Evolutionary conservation across 2,329 filamentous ascomycete genomes (phyloP).

Genomic region (Colletotrichum gloeosporioides): DNA sequence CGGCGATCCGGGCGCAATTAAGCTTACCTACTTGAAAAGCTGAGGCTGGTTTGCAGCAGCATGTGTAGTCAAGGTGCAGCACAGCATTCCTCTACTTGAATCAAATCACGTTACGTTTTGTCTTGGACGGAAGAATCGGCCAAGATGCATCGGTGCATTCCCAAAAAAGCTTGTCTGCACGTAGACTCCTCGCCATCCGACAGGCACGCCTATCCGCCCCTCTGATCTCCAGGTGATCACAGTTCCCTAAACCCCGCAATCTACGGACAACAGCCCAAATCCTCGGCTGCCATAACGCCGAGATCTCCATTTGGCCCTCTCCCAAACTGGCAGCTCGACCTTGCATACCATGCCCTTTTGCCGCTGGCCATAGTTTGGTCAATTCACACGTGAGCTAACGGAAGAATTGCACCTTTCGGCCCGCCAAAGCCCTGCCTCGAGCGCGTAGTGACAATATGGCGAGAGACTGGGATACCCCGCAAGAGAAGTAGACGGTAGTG

Average conservation of each 20-base stretch:
- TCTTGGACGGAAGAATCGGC: not conserved
- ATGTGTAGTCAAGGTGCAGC: not conserved
- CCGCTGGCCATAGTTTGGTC: not conserved
- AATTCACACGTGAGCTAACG: not conserved
- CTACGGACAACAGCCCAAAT: not conserved
- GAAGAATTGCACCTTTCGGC: not conserved
- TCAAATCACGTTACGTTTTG: not conserved
- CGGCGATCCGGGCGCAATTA: not conserved
- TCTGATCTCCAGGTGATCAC: conserved; percentile 14
- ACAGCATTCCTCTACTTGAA: not conserved
- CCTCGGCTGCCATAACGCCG: conserved; percentile 10
- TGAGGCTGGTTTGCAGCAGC: not conserved
- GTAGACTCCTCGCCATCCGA: not conserved
- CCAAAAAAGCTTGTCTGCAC: not conserved
- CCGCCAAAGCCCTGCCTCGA: not conserved
- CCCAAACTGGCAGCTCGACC: not conserved
- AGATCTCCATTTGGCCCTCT: not conserved
- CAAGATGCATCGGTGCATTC: not conserved
- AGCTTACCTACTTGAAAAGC: not conserved
- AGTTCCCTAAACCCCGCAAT: not conserved
- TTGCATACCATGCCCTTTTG: not conserved
- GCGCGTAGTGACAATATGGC: not conserved
- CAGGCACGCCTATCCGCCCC: conserved; percentile 7
- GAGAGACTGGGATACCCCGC: conserved; percentile 3
- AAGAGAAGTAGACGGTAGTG: not conserved